These are phyloP conservation scores for Penicillium alfredii DNA, from an alignment of 495 filamentous ascomycete genomes.

Conservation along the genomic window DNA sequence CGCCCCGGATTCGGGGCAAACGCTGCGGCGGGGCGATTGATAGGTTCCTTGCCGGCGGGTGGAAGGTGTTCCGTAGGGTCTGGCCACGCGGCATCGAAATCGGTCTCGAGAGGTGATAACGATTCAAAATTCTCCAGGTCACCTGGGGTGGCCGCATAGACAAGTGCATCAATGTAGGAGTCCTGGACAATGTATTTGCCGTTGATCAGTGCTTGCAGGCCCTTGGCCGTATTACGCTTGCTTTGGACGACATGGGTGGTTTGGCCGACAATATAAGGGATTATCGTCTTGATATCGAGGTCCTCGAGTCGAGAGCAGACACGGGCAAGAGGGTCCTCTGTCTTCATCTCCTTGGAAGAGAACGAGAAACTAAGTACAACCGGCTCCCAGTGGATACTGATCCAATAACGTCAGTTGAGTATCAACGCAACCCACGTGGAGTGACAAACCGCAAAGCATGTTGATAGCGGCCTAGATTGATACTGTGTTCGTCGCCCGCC, in stretches of 20 bases:
- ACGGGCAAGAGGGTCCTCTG: slow-evolving; percentile 56
- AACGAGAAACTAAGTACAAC: slow-evolving; percentile 78
- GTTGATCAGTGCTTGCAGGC: slow-evolving; percentile 81
- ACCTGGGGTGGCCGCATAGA: slow-evolving; percentile 57
- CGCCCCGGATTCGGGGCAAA: slow-evolving; percentile 65
- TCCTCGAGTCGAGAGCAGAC: slow-evolving; percentile 63
- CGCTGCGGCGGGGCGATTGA: slow-evolving; percentile 51
- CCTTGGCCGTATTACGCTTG: slow-evolving; percentile 84
- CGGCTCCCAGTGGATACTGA: slow-evolving; percentile 77
- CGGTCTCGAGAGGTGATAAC: slow-evolving; percentile 65
- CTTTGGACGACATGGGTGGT: slow-evolving; percentile 87
- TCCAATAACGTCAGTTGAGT: no score
- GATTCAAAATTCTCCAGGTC: slow-evolving; percentile 47
- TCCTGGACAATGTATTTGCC: slow-evolving; percentile 75
- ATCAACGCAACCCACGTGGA: neutral
- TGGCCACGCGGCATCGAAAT: slow-evolving; percentile 82
- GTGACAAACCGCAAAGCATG: slow-evolving; percentile 44
- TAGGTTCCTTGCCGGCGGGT: slow-evolving; percentile 66
- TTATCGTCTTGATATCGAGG: slow-evolving; percentile 79
- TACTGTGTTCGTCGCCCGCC: slow-evolving; percentile 52
- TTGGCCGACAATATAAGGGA: slow-evolving; percentile 57
- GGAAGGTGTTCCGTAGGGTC: slow-evolving; percentile 65
- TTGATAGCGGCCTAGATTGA: slow-evolving; percentile 61
- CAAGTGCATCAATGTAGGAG: slow-evolving; percentile 64
- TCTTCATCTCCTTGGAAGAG: slow-evolving; percentile 64